Percentiles rank a stretch among this genome's conserved stretches.
Conservation (phyloP, 305 asterid species). For the Caryopteris hybrid region DNA sequence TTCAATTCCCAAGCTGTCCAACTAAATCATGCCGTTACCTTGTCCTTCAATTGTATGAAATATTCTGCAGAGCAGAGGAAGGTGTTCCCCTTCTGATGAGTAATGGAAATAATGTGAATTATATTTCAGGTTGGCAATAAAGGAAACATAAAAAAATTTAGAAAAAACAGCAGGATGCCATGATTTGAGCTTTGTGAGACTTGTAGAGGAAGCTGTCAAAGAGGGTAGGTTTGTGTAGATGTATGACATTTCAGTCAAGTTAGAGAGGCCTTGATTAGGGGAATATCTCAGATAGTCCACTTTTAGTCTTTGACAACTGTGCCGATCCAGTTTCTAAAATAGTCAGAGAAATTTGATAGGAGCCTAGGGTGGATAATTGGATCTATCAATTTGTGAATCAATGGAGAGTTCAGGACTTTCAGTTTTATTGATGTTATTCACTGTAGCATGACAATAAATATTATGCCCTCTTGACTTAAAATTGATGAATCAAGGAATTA, state of each 20-base stretch:
- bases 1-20: neutral
- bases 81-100: neutral
- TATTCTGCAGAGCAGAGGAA: neutral
- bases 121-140: neutral
- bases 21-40: neutral
- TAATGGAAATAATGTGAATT: neutral
- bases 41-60: neutral
- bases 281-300: neutral
- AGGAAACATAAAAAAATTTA: too few relatives aligned
- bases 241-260: neutral
- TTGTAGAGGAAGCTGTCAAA: neutral
- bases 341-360: neutral
- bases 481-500: neutral
- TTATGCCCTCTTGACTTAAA: neutral
- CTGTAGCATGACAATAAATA: neutral
- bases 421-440: neutral
- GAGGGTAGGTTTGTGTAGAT: neutral
- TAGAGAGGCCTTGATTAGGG: neutral
- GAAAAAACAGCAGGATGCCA: too few relatives aligned
- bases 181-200: too few relatives aligned
- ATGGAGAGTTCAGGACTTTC: neutral
- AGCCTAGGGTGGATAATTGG: constrained; percentile 11
- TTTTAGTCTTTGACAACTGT: neutral
- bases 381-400: neutral
- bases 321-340: neutral